Evolutionary conservation across 2,329 filamentous ascomycete genomes (phyloP), one percentile per base, ranked within the genome.

Genomic region (Ascochyta pisi): DNA sequence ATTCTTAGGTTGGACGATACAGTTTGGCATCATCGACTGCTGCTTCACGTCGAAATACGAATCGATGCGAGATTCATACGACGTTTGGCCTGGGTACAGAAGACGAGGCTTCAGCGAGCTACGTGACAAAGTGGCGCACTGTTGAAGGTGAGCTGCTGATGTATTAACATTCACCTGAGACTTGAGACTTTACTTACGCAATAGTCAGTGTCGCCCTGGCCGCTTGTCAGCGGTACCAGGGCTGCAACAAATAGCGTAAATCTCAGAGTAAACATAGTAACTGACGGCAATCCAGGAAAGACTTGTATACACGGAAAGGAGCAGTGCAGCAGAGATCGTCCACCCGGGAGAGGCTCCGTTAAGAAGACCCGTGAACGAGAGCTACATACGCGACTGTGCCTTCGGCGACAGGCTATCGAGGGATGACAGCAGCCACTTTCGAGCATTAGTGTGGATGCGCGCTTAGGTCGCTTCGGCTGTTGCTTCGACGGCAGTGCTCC

Each of bases 11-110:
- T 67, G 67, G 0, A 70, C 54, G 19, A 72, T 64, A 35, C 69
- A 70, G 12, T 54, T 60, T 12, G 68, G 69, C 9, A 42, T 60
- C 8, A 69, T 34, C 9, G 40, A 33, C 41, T 67, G 67, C 26
- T 68, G 62, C 42, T 64, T 66, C 15, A 64, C 40, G 13, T 66
- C 61, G 37, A 63, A 69, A 44, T 67, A 69, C 1, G 62, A 63
- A 7, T 54, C 40, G 13, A 64, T 47, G 13, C 64, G 56, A 19
- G 53, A 35, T n/a, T 48, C 37, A 35, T 57, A 69, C 6, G 60
- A 56, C 2, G 33, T 52, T 29, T 66, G 60, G 22, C 48, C 53
- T 2, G 65, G 63, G 31, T 53, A 59, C 7, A 65, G 56, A 4
- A 69, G 45, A 4, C 50, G 47, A 15, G 22, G 31, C 15, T 50